Conservation (phyloP, 768 basidiomycete species). For the Calocybe cyanea region DNA sequence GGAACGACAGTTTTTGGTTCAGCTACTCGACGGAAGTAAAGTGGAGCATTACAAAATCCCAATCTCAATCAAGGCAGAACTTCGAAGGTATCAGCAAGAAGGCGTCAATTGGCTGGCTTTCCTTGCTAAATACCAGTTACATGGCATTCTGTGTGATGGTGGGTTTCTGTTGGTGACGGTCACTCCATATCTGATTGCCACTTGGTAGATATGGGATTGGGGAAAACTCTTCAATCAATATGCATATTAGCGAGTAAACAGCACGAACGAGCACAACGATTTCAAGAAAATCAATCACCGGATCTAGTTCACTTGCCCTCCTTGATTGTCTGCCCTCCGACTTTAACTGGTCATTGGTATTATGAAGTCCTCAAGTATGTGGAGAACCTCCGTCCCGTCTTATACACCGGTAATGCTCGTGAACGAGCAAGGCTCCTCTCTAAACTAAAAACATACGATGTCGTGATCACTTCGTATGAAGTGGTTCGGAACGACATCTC, state of each 20-base stretch:
- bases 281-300: slow-evolving; percentile 61
- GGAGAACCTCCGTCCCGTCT: slow-evolving; percentile 75
- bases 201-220: slow-evolving; percentile 90
- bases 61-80: slow-evolving; percentile 84
- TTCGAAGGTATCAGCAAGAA: slow-evolving; percentile 97
- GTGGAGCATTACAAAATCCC: slow-evolving; percentile 89
- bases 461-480: slow-evolving; percentile 98
- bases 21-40: slow-evolving; percentile 92
- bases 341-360: slow-evolving; percentile 98
- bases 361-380: slow-evolving; percentile 95
- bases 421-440: slow-evolving; percentile 71
- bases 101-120: slow-evolving; percentile 99
- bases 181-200: not conserved
- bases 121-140: slow-evolving; percentile 94
- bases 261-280: slow-evolving; percentile 72
- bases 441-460: slow-evolving; percentile 68
- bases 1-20: slow-evolving; percentile 89
- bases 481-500: slow-evolving; percentile 92
- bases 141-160: slow-evolving; percentile 98
- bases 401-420: slow-evolving; percentile 85
- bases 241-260: slow-evolving; percentile 96
- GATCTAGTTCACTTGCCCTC: slow-evolving; percentile 88
- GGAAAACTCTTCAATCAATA: slow-evolving; percentile 96
- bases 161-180: no score
- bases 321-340: slow-evolving; percentile 94